Evolutionary conservation across 1,284 basidiomycete genomes (phyloP), one percentile per base, ranked within the genome.

Genomic region (Ganoderma lucidum): DNA sequence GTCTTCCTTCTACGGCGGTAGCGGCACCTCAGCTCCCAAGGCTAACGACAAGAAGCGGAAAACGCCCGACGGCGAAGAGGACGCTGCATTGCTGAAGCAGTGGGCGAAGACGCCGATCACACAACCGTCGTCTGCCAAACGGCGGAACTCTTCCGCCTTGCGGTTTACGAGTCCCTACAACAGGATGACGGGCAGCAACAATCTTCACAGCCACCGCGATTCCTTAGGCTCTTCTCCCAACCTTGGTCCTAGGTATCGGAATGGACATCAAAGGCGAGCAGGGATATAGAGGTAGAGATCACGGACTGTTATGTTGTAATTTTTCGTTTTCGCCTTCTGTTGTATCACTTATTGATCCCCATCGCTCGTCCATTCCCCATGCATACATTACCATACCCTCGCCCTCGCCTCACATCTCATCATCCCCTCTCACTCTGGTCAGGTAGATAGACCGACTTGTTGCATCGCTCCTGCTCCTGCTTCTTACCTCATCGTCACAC

Each of bases 31-130:
- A 15, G 58, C 73, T 14, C 19, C 71, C n/a, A 77, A 73, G 55
- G 72, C 75, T 17, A 73, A 76, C 51, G 78, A 77, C 70, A 84
- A 76, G 77, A 85, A 83, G 77, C 84, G 83, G 45, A 87, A 86
- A 73, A 80, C 80, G 19, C 76, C 79, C 8, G 80, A 80, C 42
- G 67, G 68, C 10, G 79, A 80, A 23, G 70, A 75, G 37, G 77
- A 79, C 60, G 80, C 81, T 17, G 78, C 61, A 41, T 76, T 75
- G 44, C 60, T 73, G 28, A 76, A 73, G 62, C 70, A 75, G 6
- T 79, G 77, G 68, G 78, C 78, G 8, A 68, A 73, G 41, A 79
- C 79, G 37, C 79, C 59, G 15, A 61, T 61, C 39, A 2, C 39
- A 9, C 39, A 39, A 6, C 37, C 37, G 78, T 2, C 69, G 80